Conservation (phyloP, 2,329 filamentous ascomycete genomes). For the Fusarium lateritium region DNA sequence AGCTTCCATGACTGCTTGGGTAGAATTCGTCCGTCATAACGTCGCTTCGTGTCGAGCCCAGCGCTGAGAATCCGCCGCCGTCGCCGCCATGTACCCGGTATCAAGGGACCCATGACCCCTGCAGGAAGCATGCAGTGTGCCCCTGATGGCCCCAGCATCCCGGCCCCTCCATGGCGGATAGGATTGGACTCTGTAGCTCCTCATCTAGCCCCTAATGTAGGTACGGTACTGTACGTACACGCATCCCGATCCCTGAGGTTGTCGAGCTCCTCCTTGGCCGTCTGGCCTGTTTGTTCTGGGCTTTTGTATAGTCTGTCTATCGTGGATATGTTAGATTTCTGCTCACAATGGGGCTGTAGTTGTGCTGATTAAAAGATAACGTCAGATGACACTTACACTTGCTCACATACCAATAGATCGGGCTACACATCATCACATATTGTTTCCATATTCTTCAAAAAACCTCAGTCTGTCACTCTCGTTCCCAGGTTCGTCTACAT, state of each 20-base stretch:
- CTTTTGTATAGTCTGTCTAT: background rate
- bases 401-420: slow-evolving; percentile 1
- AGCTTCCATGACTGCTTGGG: background rate
- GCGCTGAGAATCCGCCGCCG: slow-evolving; percentile 18
- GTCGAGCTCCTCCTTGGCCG: slow-evolving; percentile 15
- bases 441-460: slow-evolving; percentile 5
- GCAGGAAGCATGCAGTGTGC: slow-evolving; percentile 39
- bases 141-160: slow-evolving; percentile 44
- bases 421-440: slow-evolving; percentile 17
- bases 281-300: slow-evolving; percentile 10
- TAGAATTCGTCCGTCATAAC: slow-evolving; percentile 9
- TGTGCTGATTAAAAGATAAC: background rate
- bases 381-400: slow-evolving; percentile 1
- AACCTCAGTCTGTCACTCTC: slow-evolving; percentile 3
- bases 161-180: slow-evolving; percentile 21
- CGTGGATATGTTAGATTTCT: slow-evolving; percentile 5
- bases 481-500: slow-evolving; percentile 3
- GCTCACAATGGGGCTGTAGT: background rate
- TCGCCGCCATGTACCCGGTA: slow-evolving; percentile 29
- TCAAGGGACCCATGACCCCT: slow-evolving; percentile 30
- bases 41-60: slow-evolving; percentile 17
- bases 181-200: slow-evolving; percentile 38
- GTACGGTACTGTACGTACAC: slow-evolving; percentile 26
- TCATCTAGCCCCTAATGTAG: slow-evolving; percentile 46
- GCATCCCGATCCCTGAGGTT: slow-evolving; percentile 26